Percentiles rank a stretch among this genome's conserved stretches.
Evolutionary conservation across 169 alveolate genomes (phyloP).

Genomic region (Cryptosporidium ubiquitum): DNA sequence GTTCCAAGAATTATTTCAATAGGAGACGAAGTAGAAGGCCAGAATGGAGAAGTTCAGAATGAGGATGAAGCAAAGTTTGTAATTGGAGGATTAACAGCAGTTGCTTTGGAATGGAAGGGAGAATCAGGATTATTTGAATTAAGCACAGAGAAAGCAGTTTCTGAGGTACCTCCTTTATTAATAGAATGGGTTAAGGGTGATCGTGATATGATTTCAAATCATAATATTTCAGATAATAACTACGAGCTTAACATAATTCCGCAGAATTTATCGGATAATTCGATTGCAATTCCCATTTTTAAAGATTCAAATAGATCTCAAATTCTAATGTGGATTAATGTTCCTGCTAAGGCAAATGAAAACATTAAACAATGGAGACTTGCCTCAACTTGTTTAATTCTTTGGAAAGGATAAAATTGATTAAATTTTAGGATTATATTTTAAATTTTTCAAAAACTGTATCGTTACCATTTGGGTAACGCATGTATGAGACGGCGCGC

Average conservation of each 20-base stretch:
- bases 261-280: slow-evolving; percentile 21
- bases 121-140: slow-evolving; percentile 36
- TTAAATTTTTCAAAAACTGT: no score
- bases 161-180: slow-evolving; percentile 17
- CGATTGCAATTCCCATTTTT: slow-evolving; percentile 29
- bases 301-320: slow-evolving; percentile 26
- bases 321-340: slow-evolving; percentile 44
- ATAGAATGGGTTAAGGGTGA: slow-evolving; percentile 35
- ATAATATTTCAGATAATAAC: slow-evolving; percentile 25
- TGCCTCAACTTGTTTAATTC: slow-evolving; percentile 23
- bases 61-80: slow-evolving; percentile 24
- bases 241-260: slow-evolving; percentile 40
- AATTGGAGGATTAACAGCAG: slow-evolving; percentile 35
- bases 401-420: slow-evolving; percentile 24
- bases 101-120: slow-evolving; percentile 37
- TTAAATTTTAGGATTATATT: no score
- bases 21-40: background rate
- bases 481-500: background rate
- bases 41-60: background rate
- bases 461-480: no score
- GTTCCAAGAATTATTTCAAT: slow-evolving; percentile 33
- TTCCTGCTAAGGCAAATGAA: slow-evolving; percentile 18
- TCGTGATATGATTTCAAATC: background rate
- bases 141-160: slow-evolving; percentile 30
- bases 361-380: slow-evolving; percentile 56